Evolutionary conservation across 1,284 basidiomycete species (phyloP).

Genomic region (Pseudozyma sp.): DNA sequence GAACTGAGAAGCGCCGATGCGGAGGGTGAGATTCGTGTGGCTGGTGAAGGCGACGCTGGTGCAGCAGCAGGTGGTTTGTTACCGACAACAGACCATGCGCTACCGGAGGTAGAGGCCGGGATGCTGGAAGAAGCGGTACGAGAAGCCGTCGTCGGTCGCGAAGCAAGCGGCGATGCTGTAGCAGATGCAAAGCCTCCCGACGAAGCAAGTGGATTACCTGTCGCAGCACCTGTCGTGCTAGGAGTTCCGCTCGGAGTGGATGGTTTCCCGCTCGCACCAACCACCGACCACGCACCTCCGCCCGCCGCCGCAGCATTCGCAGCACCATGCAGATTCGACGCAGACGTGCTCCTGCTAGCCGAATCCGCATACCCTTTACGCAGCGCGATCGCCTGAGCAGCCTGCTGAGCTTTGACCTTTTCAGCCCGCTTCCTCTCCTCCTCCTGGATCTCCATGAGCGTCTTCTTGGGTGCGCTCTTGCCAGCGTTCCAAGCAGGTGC

Average conservation of each 20-base stretch:
- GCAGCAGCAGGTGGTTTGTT: constrained; percentile 27
- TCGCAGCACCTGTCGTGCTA: constrained; percentile 21
- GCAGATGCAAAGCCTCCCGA: constrained; percentile 51
- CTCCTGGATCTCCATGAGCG: constrained; percentile 98
- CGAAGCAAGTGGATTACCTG: neutral
- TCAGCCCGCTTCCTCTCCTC: constrained; percentile 78
- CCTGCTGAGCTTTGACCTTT: constrained; percentile 74
- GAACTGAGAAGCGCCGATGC: neutral
- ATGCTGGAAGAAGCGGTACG: constrained; percentile 15
- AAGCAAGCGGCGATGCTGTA: constrained; percentile 49
- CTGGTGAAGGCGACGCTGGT: constrained; percentile 51
- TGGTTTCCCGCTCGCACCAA: constrained; percentile 81
- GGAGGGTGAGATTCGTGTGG: constrained; percentile 43
- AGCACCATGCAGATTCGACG: constrained; percentile 69
- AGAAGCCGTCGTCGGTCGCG: constrained; percentile 1
- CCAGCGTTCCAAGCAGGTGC: constrained; percentile 63
- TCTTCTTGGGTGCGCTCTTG: constrained; percentile 77
- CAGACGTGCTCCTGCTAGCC: constrained; percentile 24
- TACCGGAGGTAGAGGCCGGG: constrained; percentile 7
- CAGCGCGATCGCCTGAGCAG: constrained; percentile 68
- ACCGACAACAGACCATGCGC: constrained; percentile 36
- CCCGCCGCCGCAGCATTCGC: constrained; percentile 56
- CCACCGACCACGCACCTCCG: constrained; percentile 83
- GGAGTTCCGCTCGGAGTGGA: constrained; percentile 54
- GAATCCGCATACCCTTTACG: constrained; percentile 81